These are phyloP conservation scores for Triticum urartu DNA, from an alignment of 176 grass and related monocot species.

Conservation along the genomic window DNA sequence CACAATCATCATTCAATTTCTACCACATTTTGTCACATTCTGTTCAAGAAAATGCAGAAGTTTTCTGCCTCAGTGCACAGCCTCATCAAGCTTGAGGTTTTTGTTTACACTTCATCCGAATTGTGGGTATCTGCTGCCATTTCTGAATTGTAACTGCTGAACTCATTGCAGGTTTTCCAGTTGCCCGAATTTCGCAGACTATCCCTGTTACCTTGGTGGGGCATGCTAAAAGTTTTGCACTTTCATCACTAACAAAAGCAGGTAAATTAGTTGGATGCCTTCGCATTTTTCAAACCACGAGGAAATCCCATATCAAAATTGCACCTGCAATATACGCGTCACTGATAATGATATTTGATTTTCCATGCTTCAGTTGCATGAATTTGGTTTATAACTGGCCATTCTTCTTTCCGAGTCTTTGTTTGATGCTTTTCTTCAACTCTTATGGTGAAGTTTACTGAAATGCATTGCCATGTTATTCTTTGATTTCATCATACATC, in stretches of 20 bases:
- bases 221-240: neutral
- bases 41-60: neutral
- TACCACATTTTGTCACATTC: neutral
- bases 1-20: neutral
- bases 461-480: neutral
- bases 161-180: neutral
- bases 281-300: neutral
- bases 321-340: neutral
- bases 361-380: neutral
- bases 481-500: neutral
- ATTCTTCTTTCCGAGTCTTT: neutral
- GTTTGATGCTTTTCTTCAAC: conserved; percentile 1
- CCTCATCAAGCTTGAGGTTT: neutral
- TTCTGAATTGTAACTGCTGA: neutral
- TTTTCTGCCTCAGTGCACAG: neutral
- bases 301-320: neutral
- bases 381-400: neutral
- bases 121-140: neutral
- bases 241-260: neutral
- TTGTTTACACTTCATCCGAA: neutral
- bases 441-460: neutral
- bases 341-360: conserved; percentile 4
- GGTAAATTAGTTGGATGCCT: conserved; percentile 3
- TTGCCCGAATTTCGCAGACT: neutral
- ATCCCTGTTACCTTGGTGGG: neutral